These are phyloP conservation scores for Mycosphaerelloides madeirae DNA, from an alignment of 2,329 filamentous ascomycete genomes.

Conservation along the genomic window DNA sequence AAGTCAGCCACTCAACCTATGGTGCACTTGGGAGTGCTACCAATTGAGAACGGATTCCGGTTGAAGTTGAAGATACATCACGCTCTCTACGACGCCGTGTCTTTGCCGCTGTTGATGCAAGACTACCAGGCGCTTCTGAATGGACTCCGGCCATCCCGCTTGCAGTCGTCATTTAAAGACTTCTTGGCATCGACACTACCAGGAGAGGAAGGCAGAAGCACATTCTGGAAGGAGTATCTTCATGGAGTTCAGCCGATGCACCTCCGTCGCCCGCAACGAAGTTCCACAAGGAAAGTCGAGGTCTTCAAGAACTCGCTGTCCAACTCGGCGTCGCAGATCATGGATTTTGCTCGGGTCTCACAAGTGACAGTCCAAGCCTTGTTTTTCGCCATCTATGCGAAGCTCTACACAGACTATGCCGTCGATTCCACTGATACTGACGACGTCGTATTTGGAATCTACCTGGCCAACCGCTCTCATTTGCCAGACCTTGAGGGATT, in stretches of 20 bases:
- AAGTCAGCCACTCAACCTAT: conserved; percentile 16
- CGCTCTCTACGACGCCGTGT: conserved; percentile 81
- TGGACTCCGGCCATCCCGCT: neutral
- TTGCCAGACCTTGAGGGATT: conserved; percentile 48
- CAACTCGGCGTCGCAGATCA: conserved; percentile 38
- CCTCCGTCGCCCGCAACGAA: conserved; percentile 15
- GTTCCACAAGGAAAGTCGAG: conserved; percentile 31
- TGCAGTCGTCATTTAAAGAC: conserved; percentile 34
- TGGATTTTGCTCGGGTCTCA: conserved; percentile 40
- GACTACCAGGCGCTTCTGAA: conserved; percentile 42
- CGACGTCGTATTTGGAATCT: conserved; percentile 67
- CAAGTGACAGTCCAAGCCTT: conserved; percentile 68
- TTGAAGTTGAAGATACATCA: conserved; percentile 65
- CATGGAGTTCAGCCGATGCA: conserved; percentile 15
- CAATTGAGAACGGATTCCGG: conserved; percentile 13
- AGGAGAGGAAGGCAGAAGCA: conserved; percentile 24
- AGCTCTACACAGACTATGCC: conserved; percentile 39
- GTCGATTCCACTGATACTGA: conserved; percentile 4
- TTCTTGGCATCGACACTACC: conserved; percentile 37
- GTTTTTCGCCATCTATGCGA: conserved; percentile 68
- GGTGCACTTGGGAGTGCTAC: conserved; percentile 18
- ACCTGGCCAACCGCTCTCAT: conserved; percentile 70
- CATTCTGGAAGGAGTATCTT: conserved; percentile 53
- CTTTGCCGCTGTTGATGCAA: conserved; percentile 60
- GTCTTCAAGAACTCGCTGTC: conserved; percentile 50